phyloP scores from a whole-genome alignment of 2,329 filamentous ascomycete genomes.

The Claviceps quebecensis region DNA sequence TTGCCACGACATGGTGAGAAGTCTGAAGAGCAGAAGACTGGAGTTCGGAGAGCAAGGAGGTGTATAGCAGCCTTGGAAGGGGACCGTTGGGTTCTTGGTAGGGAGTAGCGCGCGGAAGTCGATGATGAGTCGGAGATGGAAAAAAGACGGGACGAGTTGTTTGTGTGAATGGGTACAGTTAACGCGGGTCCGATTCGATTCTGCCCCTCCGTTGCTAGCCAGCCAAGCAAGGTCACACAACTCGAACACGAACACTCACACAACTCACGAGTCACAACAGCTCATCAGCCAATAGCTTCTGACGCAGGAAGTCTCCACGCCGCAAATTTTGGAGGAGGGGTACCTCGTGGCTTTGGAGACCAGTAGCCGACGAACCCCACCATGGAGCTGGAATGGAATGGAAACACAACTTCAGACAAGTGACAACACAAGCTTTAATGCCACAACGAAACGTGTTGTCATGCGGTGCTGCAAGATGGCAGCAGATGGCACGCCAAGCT shows the following conservation, averaged over 20 bases:
- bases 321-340: slow-evolving; percentile 7
- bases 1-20: slow-evolving; percentile 58
- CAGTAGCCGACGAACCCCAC: slow-evolving; percentile 3
- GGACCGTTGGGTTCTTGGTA: slow-evolving; percentile 1
- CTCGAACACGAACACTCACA: neutral
- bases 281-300: slow-evolving; percentile 2
- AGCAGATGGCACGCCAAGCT: too few species aligned
- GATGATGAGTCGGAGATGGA: slow-evolving; percentile 1
- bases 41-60: neutral
- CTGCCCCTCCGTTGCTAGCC: slow-evolving; percentile 1
- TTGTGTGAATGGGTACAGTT: slow-evolving; percentile 5
- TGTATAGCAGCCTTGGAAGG: slow-evolving; percentile 1
- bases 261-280: neutral
- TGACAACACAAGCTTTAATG: too few species aligned
- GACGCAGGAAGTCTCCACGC: slow-evolving; percentile 6
- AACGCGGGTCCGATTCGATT: neutral
- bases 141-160: neutral
- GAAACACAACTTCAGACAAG: too few species aligned
- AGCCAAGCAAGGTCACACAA: neutral
- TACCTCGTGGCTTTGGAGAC: slow-evolving; percentile 4
- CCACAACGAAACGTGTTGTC: too few species aligned
- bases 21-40: slow-evolving; percentile 1
- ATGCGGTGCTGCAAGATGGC: too few species aligned
- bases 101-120: neutral
- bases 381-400: neutral